These are phyloP conservation scores for Starmerella etchellsii DNA, from an alignment of 805 yeast species.

Conservation along the genomic window DNA sequence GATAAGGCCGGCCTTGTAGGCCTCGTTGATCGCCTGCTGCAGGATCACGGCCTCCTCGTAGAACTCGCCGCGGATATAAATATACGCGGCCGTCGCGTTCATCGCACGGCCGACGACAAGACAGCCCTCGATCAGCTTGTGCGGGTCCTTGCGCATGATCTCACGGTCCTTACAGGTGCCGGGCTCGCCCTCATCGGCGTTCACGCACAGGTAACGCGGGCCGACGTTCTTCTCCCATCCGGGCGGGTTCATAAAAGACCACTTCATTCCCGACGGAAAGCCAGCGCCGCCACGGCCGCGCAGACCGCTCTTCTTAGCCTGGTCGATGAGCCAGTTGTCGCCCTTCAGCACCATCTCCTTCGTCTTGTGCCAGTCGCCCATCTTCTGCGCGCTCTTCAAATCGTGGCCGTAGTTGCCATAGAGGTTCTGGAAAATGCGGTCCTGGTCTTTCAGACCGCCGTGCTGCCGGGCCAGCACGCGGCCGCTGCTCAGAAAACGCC, in stretches of 20 bases:
- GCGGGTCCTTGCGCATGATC: conserved; percentile 83
- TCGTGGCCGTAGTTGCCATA: conserved; percentile 66
- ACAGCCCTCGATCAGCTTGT: conserved; percentile 86
- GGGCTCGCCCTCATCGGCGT: conserved; percentile 92
- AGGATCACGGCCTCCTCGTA: conserved; percentile 64
- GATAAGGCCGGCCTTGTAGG: conserved; percentile 63
- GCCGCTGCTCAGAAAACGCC: conserved; percentile 17
- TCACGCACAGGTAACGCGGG: conserved; percentile 79
- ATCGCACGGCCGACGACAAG: conserved; percentile 77
- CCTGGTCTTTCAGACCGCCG: conserved; percentile 72
- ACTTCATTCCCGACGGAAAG: conserved; percentile 79
- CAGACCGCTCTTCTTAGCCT: conserved; percentile 70
- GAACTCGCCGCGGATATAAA: conserved; percentile 83
- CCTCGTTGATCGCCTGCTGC: conserved; percentile 77
- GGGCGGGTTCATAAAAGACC: conserved; percentile 93
- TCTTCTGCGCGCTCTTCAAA: conserved; percentile 55
- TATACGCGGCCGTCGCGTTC: conserved; percentile 89
- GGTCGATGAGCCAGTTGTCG: conserved; percentile 80
- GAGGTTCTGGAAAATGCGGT: conserved; percentile 76
- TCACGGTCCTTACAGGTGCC: conserved; percentile 91
- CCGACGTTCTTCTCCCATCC: conserved; percentile 87
- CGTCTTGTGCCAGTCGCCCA: conserved; percentile 90
- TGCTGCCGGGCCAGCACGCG: conserved; percentile 30
- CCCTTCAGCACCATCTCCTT: conserved; percentile 75
- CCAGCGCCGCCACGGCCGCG: conserved; percentile 95